These are phyloP conservation scores for Tetrahymena elliotti DNA, from an alignment of 73 alveolate genomes.

Conservation along the genomic window DNA sequence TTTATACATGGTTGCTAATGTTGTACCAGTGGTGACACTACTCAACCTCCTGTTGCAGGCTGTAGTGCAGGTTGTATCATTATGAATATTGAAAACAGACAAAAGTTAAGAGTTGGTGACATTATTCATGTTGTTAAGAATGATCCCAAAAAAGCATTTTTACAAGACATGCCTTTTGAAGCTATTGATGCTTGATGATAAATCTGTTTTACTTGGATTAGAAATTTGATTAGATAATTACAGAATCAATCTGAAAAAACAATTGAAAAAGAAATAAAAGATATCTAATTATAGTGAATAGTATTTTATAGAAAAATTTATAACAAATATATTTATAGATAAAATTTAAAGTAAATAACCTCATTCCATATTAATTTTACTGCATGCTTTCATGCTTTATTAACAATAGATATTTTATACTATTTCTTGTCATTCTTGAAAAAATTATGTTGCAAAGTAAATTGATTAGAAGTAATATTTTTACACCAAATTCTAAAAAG, in stretches of 20 bases:
- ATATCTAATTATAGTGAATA: too few relatives aligned
- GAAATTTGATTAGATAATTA: neutral
- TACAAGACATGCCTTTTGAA: neutral
- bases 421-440: too few relatives aligned
- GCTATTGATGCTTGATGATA: neutral
- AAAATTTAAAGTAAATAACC: too few relatives aligned
- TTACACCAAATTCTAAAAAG: too few relatives aligned
- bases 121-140: neutral
- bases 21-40: conserved; percentile 35
- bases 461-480: too few relatives aligned
- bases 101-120: conserved; percentile 18
- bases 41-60: conserved; percentile 33
- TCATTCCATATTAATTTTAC: too few relatives aligned
- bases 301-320: too few relatives aligned
- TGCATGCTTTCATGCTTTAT: too few relatives aligned
- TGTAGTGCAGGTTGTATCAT: conserved; percentile 45
- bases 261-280: too few relatives aligned
- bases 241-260: neutral
- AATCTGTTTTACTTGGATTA: neutral
- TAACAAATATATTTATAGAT: too few relatives aligned
- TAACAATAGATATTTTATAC: too few relatives aligned
- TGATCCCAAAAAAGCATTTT: conserved; percentile 9
- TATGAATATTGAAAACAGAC: neutral
- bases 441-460: too few relatives aligned
- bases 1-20: conserved; percentile 43